A percentile compares a stretch with the other conserved stretches of the same genome.
Evolutionary conservation across 495 filamentous ascomycete species (phyloP).

Genomic region (Parmelia sp.): DNA sequence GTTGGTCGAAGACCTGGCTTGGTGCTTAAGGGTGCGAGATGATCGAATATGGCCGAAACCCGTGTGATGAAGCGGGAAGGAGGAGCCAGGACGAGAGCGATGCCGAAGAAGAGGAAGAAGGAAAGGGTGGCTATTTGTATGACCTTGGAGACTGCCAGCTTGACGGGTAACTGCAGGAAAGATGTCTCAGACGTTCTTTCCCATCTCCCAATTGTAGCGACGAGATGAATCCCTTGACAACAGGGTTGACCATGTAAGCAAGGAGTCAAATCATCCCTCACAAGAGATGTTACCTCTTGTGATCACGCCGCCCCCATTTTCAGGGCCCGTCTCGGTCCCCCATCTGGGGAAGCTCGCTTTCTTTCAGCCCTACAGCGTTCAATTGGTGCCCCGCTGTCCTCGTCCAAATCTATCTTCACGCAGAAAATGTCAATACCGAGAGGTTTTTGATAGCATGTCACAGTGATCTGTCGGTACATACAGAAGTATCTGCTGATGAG

Average conservation of each 20-base stretch:
- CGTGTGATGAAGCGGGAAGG: conserved; percentile 56
- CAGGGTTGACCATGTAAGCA: too few species aligned
- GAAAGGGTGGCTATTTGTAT: conserved; percentile 44
- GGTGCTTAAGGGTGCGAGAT: conserved; percentile 31
- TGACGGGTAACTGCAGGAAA: conserved; percentile 11
- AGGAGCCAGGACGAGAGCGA: conserved; percentile 72
- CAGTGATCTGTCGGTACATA: too few species aligned
- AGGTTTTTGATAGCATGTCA: too few species aligned
- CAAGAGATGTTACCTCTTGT: background rate
- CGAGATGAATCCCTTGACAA: background rate
- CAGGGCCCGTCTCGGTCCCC: background rate
- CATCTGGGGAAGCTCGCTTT: background rate
- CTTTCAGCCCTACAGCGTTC: too few species aligned
- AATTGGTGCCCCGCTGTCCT: too few species aligned
- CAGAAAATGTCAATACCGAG: too few species aligned
- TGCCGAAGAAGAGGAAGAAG: conserved; percentile 55
- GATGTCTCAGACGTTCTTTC: background rate
- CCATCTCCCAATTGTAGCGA: background rate
- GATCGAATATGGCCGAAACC: conserved; percentile 56
- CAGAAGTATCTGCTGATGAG: too few species aligned
- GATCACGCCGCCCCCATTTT: background rate
- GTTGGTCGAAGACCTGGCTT: conserved; percentile 20
- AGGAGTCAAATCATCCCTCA: background rate
- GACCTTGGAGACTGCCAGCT: conserved; percentile 28
- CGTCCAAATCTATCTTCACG: too few species aligned